Percentiles rank a stretch among this genome's conserved stretches.
Evolutionary conservation across 2,329 filamentous ascomycete species (phyloP).

Genomic region (Fusarium sp.): DNA sequence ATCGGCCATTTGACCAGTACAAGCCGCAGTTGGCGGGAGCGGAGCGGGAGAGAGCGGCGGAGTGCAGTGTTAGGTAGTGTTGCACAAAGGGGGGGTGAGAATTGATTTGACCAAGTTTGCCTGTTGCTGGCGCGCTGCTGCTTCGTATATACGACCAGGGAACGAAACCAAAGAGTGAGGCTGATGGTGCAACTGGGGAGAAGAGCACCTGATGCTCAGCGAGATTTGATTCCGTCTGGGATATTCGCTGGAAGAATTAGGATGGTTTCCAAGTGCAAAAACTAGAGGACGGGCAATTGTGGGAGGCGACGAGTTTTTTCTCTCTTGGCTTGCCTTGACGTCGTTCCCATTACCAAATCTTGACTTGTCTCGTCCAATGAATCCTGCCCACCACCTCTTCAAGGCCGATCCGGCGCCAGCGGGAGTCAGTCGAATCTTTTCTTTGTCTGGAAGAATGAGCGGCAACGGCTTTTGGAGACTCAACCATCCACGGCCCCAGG

Average conservation of each 20-base stretch:
- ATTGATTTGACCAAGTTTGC: neutral
- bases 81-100: neutral
- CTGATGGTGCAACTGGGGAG: slow-evolving; percentile 15
- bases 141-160: slow-evolving; percentile 30
- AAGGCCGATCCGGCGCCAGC: slow-evolving; percentile 41
- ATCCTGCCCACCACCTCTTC: slow-evolving; percentile 31
- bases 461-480: slow-evolving; percentile 25
- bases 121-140: neutral
- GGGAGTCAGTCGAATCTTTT: slow-evolving; percentile 24
- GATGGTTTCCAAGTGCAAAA: slow-evolving; percentile 20
- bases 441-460: slow-evolving; percentile 31
- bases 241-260: neutral
- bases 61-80: neutral
- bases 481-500: slow-evolving; percentile 19
- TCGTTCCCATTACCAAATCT: slow-evolving; percentile 55
- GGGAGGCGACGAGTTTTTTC: slow-evolving; percentile 23
- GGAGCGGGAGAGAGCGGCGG: slow-evolving; percentile 17
- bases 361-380: slow-evolving; percentile 48
- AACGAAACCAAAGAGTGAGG: slow-evolving; percentile 13
- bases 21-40: slow-evolving; percentile 19
- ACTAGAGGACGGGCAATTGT: slow-evolving; percentile 20
- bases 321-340: slow-evolving; percentile 40
- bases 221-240: slow-evolving; percentile 1
- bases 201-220: slow-evolving; percentile 27
- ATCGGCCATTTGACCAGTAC: slow-evolving; percentile 3